phyloP scores from a whole-genome alignment of 495 filamentous ascomycete species.

The Xylaria scruposa region DNA sequence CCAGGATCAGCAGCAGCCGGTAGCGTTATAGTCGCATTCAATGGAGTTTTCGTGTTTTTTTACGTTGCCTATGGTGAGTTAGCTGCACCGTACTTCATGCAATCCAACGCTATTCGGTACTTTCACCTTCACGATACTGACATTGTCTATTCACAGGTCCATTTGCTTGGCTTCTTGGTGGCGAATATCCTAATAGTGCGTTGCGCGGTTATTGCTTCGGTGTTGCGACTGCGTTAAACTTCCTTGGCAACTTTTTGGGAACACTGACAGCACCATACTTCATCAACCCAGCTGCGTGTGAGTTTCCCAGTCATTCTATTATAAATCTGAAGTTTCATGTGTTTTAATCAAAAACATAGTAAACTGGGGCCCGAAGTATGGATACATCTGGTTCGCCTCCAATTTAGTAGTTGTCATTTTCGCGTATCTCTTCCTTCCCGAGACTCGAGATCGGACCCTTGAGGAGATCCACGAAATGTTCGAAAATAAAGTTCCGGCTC shows the following conservation, averaged over 20 bases:
- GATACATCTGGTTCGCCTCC: constrained; percentile 45
- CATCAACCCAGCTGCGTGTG: constrained; percentile 49
- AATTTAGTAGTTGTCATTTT: constrained; percentile 51
- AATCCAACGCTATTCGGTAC: neutral
- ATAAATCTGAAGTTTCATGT: too few relatives aligned
- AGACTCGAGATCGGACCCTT: constrained; percentile 59
- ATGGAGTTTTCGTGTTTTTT: constrained; percentile 40
- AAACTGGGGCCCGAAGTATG: constrained; percentile 50
- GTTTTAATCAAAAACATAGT: too few relatives aligned
- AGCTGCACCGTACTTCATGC: neutral
- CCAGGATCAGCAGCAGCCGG: constrained; percentile 49
- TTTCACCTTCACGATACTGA: too few relatives aligned
- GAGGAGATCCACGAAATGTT: constrained; percentile 64
- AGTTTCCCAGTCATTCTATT: too few relatives aligned
- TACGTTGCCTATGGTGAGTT: constrained; percentile 50
- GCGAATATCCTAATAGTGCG: constrained; percentile 55
- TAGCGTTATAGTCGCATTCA: constrained; percentile 55
- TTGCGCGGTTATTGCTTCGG: constrained; percentile 58
- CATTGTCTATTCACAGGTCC: constrained; percentile 35
- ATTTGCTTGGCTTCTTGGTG: constrained; percentile 61
- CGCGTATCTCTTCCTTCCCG: constrained; percentile 56
- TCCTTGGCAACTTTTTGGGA: constrained; percentile 57
- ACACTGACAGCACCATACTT: constrained; percentile 63
- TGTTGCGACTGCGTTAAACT: constrained; percentile 52
- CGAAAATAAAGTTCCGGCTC: constrained; percentile 53